Conservation (phyloP, 768 basidiomycete species). For the Termitomyces sp. region DNA sequence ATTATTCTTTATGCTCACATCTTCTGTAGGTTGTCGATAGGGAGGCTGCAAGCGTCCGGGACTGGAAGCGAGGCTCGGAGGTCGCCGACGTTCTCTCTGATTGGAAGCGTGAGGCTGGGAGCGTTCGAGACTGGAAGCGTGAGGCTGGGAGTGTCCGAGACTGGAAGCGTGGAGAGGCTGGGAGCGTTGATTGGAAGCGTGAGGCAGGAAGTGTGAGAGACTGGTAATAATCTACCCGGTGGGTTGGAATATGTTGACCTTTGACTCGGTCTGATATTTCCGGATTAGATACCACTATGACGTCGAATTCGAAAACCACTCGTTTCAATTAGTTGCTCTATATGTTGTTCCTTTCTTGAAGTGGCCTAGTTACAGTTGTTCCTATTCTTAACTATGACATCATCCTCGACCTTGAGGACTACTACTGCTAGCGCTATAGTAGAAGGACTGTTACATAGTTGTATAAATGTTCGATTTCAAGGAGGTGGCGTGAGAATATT, state of each 20-base stretch:
- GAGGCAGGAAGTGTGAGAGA: slow-evolving; percentile 6
- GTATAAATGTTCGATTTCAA: background rate
- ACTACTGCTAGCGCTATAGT: background rate
- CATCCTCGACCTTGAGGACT: background rate
- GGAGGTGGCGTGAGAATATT: slow-evolving; percentile 6
- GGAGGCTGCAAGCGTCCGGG: slow-evolving; percentile 5
- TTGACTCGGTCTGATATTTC: background rate
- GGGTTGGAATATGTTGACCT: background rate
- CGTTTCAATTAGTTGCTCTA: background rate
- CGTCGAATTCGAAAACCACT: background rate
- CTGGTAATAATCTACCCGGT: slow-evolving; percentile 4
- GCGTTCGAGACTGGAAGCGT: slow-evolving; percentile 11
- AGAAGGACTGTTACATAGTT: background rate
- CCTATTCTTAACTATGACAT: background rate
- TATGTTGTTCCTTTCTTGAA: background rate
- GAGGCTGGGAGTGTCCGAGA: slow-evolving; percentile 7
- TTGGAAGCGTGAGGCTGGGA: slow-evolving; percentile 9
- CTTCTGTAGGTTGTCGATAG: background rate
- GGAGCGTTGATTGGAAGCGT: too few relatives aligned
- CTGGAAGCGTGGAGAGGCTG: too few relatives aligned
- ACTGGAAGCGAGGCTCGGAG: slow-evolving; percentile 11
- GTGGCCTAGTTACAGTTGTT: too few relatives aligned
- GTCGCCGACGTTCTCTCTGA: background rate
- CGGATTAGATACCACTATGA: background rate
- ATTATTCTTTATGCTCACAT: background rate